Evolutionary conservation across 1,139 yeast genomes (phyloP), one percentile per base, ranked within the genome.

Genomic region (Arxiozyma slooffiae): DNA sequence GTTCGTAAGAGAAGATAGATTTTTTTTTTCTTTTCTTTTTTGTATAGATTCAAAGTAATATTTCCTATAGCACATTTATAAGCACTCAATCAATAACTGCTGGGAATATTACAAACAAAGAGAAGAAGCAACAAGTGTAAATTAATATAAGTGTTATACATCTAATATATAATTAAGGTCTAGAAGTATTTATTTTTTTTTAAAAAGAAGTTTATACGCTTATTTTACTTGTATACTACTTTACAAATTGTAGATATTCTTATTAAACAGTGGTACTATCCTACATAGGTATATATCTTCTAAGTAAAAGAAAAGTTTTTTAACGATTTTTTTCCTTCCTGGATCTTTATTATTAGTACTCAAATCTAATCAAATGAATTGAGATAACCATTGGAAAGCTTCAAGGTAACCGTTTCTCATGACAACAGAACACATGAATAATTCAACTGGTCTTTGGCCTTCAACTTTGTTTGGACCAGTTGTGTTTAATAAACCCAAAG

Each of bases 381-480:
- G 95, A 55, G 96, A 85, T 68, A 90, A 80, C 97, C 96, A 89
- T 76, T 85, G 85, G 79, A 89, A 88, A 57, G 95, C 97, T 61
- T 89, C 96, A 53, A 94, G 92, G 71, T 89, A 89, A 60, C 97
- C 97, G 69, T 86, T 87, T 78, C 96, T 87, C 95, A 87, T 85
- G 52, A 88, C 95, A 56, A 92, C 96, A 36, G 96, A 88, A 71
- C 96, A 92, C 97, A 94, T 92, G 72, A 81, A 94, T 46, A 92
- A 82, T 73, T 92, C 99, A 54, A 92, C 82, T 49, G 99, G 97
- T 75, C 98, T 85, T 61, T 78, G 78, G 55, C 82, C 84, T 55
- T 82, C 89, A 58, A 87, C 75, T 64, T 83, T 82, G 48, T 75
- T 78, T 57, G 82, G 82, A 63, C 97, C 97, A 42, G 96, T 89